Evolutionary conservation across 805 yeast genomes (phyloP).

Genomic region (Candida montana): DNA sequence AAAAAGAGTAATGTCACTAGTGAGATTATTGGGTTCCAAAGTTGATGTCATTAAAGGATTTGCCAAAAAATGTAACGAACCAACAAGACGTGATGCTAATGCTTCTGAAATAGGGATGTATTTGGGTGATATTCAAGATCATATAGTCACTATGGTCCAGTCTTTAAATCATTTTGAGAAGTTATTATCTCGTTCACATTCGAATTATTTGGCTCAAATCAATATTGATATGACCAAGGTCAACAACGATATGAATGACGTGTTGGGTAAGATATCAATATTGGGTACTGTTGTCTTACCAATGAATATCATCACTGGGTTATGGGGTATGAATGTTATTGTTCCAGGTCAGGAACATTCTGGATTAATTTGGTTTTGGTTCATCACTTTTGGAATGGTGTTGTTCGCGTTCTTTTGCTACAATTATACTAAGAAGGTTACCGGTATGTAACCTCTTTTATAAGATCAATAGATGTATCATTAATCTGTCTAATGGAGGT

Average conservation of each 20-base stretch:
- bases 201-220: slow-evolving; percentile 92
- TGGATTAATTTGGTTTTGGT: slow-evolving; percentile 63
- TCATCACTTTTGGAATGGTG: slow-evolving; percentile 42
- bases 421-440: slow-evolving; percentile 41
- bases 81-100: slow-evolving; percentile 66
- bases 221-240: slow-evolving; percentile 97
- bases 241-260: slow-evolving; percentile 95
- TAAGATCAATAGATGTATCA: neutral
- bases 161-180: slow-evolving; percentile 92
- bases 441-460: slow-evolving; percentile 23
- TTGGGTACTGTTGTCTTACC: slow-evolving; percentile 95
- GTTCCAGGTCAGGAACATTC: slow-evolving; percentile 86
- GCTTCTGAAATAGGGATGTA: slow-evolving; percentile 63
- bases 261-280: slow-evolving; percentile 86
- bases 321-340: slow-evolving; percentile 98
- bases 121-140: slow-evolving; percentile 14
- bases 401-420: slow-evolving; percentile 42
- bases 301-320: slow-evolving; percentile 89
- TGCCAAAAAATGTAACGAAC: slow-evolving; percentile 84
- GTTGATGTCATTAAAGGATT: slow-evolving; percentile 98
- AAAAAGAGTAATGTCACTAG: slow-evolving; percentile 85
- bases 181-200: slow-evolving; percentile 88
- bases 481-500: too few species aligned
- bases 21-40: slow-evolving; percentile 80
- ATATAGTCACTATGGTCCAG: slow-evolving; percentile 89